phyloP scores from a whole-genome alignment of 192 early-diverging fungal genomes.

The Backusella tuberculispora region DNA sequence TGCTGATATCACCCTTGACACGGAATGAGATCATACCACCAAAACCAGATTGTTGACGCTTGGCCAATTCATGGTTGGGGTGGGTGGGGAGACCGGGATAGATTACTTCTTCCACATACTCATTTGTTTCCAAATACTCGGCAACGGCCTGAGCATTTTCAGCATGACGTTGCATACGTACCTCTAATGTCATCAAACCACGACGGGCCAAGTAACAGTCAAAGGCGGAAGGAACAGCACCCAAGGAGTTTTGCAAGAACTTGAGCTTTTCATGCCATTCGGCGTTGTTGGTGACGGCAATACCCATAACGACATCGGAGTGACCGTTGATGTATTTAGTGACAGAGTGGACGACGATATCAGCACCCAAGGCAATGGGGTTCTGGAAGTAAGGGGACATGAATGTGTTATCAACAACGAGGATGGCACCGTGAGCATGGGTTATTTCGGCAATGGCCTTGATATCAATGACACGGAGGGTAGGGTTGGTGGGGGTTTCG shows the following conservation, averaged over 20 bases:
- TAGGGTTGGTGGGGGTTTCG: constrained; percentile 90
- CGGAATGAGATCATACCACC: constrained; percentile 98
- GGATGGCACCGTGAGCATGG: constrained; percentile 63
- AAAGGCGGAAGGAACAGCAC: constrained; percentile 94
- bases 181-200: constrained; percentile 93
- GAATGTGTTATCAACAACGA: constrained; percentile 90
- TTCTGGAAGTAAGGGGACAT: constrained; percentile 89
- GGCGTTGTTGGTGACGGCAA: constrained; percentile 81
- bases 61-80: constrained; percentile 90
- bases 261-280: constrained; percentile 73
- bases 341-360: constrained; percentile 96
- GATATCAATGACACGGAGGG: constrained; percentile 82
- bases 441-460: constrained; percentile 65
- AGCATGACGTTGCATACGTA: constrained; percentile 93
- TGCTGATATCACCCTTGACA: constrained; percentile 79
- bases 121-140: constrained; percentile 69
- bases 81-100: constrained; percentile 93
- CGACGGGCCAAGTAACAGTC: constrained; percentile 96
- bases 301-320: constrained; percentile 98
- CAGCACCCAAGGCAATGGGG: constrained; percentile 91
- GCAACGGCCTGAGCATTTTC: constrained; percentile 85
- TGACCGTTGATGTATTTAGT: constrained; percentile 99
- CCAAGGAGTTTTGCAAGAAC: constrained; percentile 98
- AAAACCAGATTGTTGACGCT: constrained; percentile 87
- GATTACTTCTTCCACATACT: constrained; percentile 82